Evolutionary conservation across 2,329 filamentous ascomycete genomes (phyloP), one percentile per base, ranked within the genome.

Genomic region (Sporothrix humicola): DNA sequence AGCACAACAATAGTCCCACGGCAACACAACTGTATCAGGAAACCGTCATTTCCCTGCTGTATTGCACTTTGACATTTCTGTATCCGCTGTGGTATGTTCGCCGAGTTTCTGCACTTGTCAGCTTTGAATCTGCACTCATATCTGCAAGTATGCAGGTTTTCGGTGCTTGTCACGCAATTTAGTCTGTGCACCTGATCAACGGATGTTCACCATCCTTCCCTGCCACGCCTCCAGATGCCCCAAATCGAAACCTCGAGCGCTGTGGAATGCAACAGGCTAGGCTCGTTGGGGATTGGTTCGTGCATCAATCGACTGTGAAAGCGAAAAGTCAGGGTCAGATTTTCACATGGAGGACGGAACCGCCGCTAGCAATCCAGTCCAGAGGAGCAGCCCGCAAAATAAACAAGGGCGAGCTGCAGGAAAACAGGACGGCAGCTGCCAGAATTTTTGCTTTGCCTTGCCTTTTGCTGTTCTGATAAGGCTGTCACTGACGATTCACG

Each of bases 401-500:
- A 46, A 13, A 65, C 37, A 65, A 44, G 31, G 31, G 31, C 31
- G 31, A 37, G 17, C 37, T 63, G 52, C 59, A 20, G 59, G 3
- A 56, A 56, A 23, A 56, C 52, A 23, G 52, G 23, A 12, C 52
- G 52, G 52, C 52, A 56, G 52, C 52, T 56, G 52, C 52, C 9
- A 54, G n/a, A 15, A 5, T 37, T 37, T 37, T 37, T 37, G 31
- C 31, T n/a, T 52, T 52, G 48, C 48, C 15, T 7, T 42, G 31
- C 13, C 58, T 59, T 59, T 59, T 59, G 26, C 37, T 17, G 37
- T 65, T 23, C 59, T 44, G 37, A 65, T 65, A 65, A 65, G 59
- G 59, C 59, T 63, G 59, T 63, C 59, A 63, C 31, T 37, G 3
- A 37, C 2, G 31, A 37, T 37, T 37, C 31, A 37, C 4, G 7